These are phyloP conservation scores for Aspergillus homomorphus DNA, from an alignment of 495 filamentous ascomycete genomes.

Conservation along the genomic window DNA sequence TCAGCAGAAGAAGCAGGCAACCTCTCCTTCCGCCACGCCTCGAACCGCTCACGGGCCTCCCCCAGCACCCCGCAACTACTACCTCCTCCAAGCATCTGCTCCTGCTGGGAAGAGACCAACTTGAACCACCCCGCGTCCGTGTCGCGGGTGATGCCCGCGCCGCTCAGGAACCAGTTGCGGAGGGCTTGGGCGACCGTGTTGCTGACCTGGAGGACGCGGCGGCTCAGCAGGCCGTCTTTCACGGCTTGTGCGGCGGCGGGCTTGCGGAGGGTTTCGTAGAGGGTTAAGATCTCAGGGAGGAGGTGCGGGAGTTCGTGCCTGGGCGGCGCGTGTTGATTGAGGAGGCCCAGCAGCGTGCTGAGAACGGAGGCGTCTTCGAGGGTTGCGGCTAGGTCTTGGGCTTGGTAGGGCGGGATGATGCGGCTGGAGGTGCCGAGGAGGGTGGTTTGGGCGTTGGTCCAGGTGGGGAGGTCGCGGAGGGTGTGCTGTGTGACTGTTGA, in stretches of 20 bases:
- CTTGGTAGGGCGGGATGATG: conserved; percentile 3
- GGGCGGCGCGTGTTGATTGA: not conserved
- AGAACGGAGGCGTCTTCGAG: conserved; percentile 4
- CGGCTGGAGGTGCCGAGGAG: conserved; percentile 5
- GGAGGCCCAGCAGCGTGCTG: not conserved
- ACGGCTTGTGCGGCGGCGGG: not conserved
- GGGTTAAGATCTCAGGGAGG: not conserved
- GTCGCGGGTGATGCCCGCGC: not conserved
- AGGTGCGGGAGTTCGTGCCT: not conserved
- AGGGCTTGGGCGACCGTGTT: not conserved
- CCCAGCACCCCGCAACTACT: not conserved
- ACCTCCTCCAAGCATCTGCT: not conserved
- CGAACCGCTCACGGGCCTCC: not conserved
- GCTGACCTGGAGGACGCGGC: not conserved
- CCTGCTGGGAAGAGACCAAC: not conserved
- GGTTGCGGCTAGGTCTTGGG: not conserved
- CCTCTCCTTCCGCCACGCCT: not conserved
- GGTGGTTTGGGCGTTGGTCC: not conserved
- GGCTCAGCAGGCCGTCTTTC: not conserved
- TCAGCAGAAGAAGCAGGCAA: not conserved
- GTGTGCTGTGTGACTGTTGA: not conserved
- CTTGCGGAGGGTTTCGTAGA: conserved; percentile 6
- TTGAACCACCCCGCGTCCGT: conserved; percentile 5
- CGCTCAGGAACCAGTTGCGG: not conserved
- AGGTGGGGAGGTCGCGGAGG: not conserved